A percentile compares a stretch with the other conserved stretches of the same genome.
Conservation (phyloP, 192 early-diverging fungal species). For the Martensiomyces pterosporus region DNA sequence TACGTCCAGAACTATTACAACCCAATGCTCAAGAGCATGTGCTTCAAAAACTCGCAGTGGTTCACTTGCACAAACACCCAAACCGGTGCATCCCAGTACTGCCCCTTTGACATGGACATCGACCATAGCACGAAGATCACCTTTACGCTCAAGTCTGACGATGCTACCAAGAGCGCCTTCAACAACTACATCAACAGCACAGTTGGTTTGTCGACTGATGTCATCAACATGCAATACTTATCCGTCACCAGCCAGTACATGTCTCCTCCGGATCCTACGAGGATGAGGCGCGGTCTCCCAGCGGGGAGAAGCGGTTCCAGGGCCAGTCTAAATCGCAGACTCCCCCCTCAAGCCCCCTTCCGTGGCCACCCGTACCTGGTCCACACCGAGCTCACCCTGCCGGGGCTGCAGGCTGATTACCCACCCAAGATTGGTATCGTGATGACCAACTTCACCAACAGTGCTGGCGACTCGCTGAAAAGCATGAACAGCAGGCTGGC, state of each 20-base stretch:
- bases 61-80: background rate
- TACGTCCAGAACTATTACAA: background rate
- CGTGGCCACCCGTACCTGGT: background rate
- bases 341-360: background rate
- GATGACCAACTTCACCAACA: background rate
- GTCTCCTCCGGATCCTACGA: background rate
- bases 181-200: background rate
- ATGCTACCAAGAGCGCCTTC: too few species aligned
- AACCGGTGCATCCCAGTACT: background rate
- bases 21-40: background rate
- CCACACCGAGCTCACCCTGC: too few species aligned
- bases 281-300: too few species aligned
- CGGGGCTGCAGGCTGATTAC: background rate
- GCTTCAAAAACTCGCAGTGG: background rate
- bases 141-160: background rate
- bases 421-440: background rate
- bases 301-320: background rate
- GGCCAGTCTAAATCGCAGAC: background rate
- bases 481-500: background rate
- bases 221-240: background rate
- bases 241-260: background rate
- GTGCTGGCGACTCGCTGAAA: background rate
- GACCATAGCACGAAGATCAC: background rate
- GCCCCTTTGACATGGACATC: background rate
- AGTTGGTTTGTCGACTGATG: background rate